phyloP scores from a whole-genome alignment of 306 rosid genomes.

The Castanospermum australe region DNA sequence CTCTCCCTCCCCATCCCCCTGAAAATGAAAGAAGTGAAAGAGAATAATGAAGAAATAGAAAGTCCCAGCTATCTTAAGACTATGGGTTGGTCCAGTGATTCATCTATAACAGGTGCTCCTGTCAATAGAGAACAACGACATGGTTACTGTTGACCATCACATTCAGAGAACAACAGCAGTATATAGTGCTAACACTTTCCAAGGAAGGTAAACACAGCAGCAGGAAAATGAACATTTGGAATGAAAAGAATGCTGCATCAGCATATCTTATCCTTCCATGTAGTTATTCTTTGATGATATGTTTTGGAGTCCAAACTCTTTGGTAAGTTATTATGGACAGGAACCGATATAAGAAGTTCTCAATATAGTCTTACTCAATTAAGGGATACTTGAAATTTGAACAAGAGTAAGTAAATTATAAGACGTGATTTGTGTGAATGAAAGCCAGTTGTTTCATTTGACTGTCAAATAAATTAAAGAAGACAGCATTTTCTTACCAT shows the following conservation, averaged over 20 bases:
- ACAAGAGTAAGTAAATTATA: not conserved
- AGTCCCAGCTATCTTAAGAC: too few species aligned
- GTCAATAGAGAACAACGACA: too few species aligned
- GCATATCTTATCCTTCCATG: not conserved
- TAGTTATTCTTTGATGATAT: not conserved
- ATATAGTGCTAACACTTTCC: not conserved
- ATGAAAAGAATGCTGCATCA: not conserved
- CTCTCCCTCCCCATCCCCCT: too few species aligned
- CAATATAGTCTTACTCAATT: not conserved
- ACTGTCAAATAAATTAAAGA: not conserved
- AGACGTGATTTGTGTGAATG: not conserved
- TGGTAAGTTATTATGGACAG: not conserved
- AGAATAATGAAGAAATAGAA: not conserved
- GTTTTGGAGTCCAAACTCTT: not conserved
- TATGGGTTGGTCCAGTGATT: not conserved
- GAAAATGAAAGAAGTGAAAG: too few species aligned
- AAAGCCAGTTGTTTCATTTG: not conserved
- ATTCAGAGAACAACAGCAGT: not conserved
- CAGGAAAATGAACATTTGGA: not conserved
- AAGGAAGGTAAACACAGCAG: not conserved
- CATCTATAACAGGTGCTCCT: not conserved
- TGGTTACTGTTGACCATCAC: not conserved
- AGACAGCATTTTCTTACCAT: not conserved
- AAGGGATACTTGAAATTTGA: conserved; percentile 13
- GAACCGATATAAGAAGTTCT: not conserved